These are phyloP conservation scores for Pinus albicaulis DNA, from an alignment of 75 land plant species.

Conservation along the genomic window DNA sequence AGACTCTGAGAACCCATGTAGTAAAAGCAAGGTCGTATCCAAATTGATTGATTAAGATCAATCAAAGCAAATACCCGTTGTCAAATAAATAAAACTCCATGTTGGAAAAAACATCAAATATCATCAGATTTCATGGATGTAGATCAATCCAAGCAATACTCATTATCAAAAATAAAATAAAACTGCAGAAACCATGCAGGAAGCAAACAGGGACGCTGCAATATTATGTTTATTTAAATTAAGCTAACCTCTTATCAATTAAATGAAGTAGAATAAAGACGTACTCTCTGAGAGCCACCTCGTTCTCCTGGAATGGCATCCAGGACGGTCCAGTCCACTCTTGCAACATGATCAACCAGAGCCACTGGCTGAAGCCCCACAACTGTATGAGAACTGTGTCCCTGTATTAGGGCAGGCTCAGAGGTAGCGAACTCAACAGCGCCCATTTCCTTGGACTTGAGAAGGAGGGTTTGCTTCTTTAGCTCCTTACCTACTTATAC, in stretches of 20 bases:
- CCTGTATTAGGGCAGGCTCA: constrained; percentile 3
- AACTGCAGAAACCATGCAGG: not conserved
- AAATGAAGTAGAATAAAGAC: not conserved
- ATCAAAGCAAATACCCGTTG: not conserved
- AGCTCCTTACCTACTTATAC: not conserved
- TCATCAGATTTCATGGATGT: not conserved
- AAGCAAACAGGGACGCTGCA: not conserved
- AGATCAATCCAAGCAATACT: not conserved
- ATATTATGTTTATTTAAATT: not conserved
- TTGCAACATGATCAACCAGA: constrained; percentile 84
- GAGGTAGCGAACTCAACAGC: not conserved
- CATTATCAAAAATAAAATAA: not conserved
- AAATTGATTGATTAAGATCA: not conserved
- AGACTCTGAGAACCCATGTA: not conserved
- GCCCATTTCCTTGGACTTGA: constrained; percentile 1
- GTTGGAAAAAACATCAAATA: not conserved
- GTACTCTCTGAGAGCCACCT: constrained; percentile 82
- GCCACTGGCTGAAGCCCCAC: constrained; percentile 86
- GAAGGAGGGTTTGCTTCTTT: not conserved
- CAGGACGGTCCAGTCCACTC: constrained; percentile 82
- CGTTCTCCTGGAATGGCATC: constrained; percentile 81
- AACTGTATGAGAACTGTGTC: constrained; percentile 19
- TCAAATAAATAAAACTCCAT: not conserved
- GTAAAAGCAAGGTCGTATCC: not conserved
- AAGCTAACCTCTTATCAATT: not conserved